Evolutionary conservation across 164 flowering plant species (phyloP), one percentile per base, ranked within the genome.

Genomic region (Hamamelis virginiana): DNA sequence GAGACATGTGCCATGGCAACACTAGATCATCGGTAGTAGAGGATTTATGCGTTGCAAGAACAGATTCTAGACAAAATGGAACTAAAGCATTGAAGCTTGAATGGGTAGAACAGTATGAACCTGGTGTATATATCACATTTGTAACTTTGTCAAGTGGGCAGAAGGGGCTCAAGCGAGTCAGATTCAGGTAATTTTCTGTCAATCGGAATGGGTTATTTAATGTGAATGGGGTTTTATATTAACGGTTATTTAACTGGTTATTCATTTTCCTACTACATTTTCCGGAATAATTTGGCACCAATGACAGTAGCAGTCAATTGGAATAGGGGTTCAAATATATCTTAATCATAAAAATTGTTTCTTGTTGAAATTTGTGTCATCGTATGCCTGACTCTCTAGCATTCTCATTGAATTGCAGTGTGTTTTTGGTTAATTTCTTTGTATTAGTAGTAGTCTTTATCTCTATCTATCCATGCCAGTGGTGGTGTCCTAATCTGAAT

Each of bases 111-210:
- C 87, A 90, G 73, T 83, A 84, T 78, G 90, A 88, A 67, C 87
- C 85, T 59, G 92, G 96, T 71, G 91, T 90, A 26, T 88, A 90
- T 73, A 76, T 90, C 27, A 90, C 92, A 1, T 76, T 88, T 44
- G 65, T 68, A 33, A 67, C 61, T 41, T 71, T 85, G 64, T 83
- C 90, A 9, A 74, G 78, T 52, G 92, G 92, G 16, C 77, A 76
- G 52, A 88, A 74, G 69, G 91, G 80, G 26, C 84, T 88, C 15
- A 88, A 85, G 76, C 81, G 96, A 19, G 90, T 90, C 55, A 78
- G 90, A 62, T 90, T 90, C 74, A 90, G 96, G 96, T 90, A 90
- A n/a, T 59, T 22, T 59, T 6, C 18, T 15, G 58, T 62, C 25
- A 16, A 53, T 4, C 4, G 0, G 5, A 26, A 58, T n/a, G n/a